phyloP scores from a whole-genome alignment of 192 early-diverging fungal genomes.

The Coemansia furcata region DNA sequence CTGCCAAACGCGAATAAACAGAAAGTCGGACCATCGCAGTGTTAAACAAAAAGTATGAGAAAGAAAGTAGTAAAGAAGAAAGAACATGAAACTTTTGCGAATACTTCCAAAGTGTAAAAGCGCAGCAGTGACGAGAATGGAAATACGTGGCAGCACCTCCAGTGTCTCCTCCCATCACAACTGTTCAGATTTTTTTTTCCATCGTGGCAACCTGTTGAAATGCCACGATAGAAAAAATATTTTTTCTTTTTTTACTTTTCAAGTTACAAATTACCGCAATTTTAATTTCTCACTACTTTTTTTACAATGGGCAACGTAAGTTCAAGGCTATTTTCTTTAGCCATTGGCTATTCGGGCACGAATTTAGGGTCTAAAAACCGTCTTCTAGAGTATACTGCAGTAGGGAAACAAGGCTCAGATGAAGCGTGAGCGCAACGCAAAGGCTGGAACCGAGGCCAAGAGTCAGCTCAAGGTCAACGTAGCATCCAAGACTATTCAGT shows the following conservation, averaged over 20 bases:
- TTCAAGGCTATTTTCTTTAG: not conserved
- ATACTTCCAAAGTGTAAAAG: not conserved
- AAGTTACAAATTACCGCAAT: not conserved
- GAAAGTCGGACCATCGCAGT: constrained; percentile 11
- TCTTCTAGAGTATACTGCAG: not conserved
- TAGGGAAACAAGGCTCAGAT: constrained; percentile 33
- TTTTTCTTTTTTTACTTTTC: not conserved
- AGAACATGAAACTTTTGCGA: not conserved
- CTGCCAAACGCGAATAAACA: constrained; percentile 1
- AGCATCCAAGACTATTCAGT: constrained; percentile 75
- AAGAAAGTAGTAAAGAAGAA: not conserved
- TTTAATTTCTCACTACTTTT: not conserved
- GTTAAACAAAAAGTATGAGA: not conserved
- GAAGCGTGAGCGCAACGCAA: constrained; percentile 65
- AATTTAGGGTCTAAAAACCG: constrained; percentile 1
- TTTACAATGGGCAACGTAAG: constrained; percentile 1
- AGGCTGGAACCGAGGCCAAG: constrained; percentile 50
- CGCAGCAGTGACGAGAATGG: not conserved
- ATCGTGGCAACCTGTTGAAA: not conserved
- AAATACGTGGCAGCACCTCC: not conserved
- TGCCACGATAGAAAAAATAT: not conserved
- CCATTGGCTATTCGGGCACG: constrained; percentile 7
- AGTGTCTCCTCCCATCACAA: too few species aligned
- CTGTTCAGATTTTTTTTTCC: not conserved
- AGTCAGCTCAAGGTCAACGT: constrained; percentile 78